Conservation (phyloP, 257 asterid genomes). For the Cruciata laevipes region DNA sequence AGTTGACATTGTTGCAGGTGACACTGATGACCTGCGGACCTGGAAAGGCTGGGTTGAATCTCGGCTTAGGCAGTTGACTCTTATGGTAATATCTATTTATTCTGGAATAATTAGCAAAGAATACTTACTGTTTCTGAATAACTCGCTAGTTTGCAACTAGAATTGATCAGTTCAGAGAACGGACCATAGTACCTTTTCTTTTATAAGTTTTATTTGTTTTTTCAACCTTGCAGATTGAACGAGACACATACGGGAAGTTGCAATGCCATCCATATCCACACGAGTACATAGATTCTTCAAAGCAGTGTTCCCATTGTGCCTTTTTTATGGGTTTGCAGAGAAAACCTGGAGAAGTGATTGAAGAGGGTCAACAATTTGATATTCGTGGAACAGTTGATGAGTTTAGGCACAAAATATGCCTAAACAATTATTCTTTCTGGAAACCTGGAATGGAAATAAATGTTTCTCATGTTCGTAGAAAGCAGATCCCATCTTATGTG, state of each 20-base stretch:
- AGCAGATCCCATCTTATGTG: slow-evolving; percentile 78
- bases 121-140: slow-evolving; percentile 5
- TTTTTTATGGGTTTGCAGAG: slow-evolving; percentile 90
- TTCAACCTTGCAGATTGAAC: slow-evolving; percentile 71
- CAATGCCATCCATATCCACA: slow-evolving; percentile 94
- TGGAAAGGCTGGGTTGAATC: slow-evolving; percentile 99
- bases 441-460: slow-evolving; percentile 89
- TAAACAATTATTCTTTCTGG: slow-evolving; percentile 66
- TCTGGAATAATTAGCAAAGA: slow-evolving; percentile 11
- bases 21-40: slow-evolving; percentile 79
- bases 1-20: slow-evolving; percentile 74
- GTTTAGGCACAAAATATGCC: slow-evolving; percentile 81
- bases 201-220: slow-evolving; percentile 19
- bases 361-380: slow-evolving; percentile 93
- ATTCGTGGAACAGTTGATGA: slow-evolving; percentile 89
- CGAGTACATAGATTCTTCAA: slow-evolving; percentile 57
- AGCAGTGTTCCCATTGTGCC: slow-evolving; percentile 65
- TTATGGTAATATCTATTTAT: slow-evolving; percentile 59
- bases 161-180: background rate
- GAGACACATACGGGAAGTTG: slow-evolving; percentile 73
- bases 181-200: background rate
- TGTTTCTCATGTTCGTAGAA: slow-evolving; percentile 84
- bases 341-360: slow-evolving; percentile 73
- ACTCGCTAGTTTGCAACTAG: background rate
- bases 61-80: slow-evolving; percentile 79